Percentiles rank a stretch among this genome's conserved stretches.
These are phyloP conservation scores for Botrytis hyacinthi DNA, from an alignment of 2,329 filamentous ascomycete genomes.

Conservation along the genomic window DNA sequence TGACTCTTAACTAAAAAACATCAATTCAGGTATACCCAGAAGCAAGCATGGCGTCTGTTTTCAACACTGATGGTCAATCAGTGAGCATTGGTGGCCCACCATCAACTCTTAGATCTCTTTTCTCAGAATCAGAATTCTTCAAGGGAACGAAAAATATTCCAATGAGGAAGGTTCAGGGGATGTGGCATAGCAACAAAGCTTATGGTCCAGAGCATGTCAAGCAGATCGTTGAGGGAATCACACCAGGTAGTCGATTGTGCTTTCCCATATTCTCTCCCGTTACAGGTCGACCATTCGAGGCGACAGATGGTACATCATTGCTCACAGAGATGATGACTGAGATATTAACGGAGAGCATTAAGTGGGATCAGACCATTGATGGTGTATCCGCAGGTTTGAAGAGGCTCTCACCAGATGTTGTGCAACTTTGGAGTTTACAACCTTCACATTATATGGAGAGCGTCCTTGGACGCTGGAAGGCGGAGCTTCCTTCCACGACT, in stretches of 20 bases:
- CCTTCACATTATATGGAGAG: not conserved
- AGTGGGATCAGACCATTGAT: not conserved
- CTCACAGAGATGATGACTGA: slow-evolving; percentile 1
- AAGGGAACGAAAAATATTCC: not conserved
- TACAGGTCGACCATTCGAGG: not conserved
- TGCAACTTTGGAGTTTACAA: not conserved
- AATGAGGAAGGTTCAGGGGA: not conserved
- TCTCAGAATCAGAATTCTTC: not conserved
- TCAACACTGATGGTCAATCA: not conserved
- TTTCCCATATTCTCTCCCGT: not conserved
- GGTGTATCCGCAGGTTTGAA: not conserved
- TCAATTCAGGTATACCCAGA: not conserved
- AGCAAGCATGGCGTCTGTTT: not conserved
- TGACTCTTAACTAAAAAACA: not conserved
- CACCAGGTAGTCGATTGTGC: not conserved
- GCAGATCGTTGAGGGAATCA: not conserved
- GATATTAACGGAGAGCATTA: not conserved
- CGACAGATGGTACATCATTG: not conserved
- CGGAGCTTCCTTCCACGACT: not conserved
- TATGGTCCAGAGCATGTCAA: not conserved
- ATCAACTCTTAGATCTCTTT: not conserved
- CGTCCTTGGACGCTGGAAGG: not conserved
- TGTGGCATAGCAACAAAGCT: not conserved
- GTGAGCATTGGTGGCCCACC: not conserved
- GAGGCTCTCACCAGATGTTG: not conserved